These are phyloP conservation scores for Backusella psychrophila DNA, from an alignment of 192 early-diverging fungal species.

Conservation along the genomic window DNA sequence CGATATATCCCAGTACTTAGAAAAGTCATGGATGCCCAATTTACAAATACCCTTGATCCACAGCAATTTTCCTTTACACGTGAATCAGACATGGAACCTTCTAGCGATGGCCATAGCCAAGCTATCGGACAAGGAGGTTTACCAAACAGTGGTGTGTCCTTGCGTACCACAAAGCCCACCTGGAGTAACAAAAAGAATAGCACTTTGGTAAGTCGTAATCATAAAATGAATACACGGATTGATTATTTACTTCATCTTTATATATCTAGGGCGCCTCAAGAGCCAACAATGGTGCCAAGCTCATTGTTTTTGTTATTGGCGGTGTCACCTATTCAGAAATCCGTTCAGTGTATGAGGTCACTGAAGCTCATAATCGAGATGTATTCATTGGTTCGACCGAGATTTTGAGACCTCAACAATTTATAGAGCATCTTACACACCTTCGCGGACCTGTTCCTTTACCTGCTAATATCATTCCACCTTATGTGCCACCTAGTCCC, in stretches of 20 bases:
- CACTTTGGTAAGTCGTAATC: not conserved
- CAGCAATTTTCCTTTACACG: constrained; percentile 65
- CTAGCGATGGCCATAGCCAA: constrained; percentile 17
- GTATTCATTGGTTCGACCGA: constrained; percentile 44
- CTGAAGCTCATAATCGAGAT: constrained; percentile 60
- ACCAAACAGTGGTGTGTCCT: constrained; percentile 35
- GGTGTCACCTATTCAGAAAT: constrained; percentile 81
- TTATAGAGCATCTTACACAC: constrained; percentile 24
- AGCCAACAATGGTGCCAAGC: constrained; percentile 41
- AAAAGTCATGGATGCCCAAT: constrained; percentile 49
- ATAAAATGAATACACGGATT: not conserved
- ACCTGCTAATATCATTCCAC: constrained; percentile 17
- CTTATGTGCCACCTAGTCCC: constrained; percentile 28
- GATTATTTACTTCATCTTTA: not conserved
- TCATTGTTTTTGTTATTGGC: constrained; percentile 85
- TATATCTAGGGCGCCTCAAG: not conserved
- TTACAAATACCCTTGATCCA: constrained; percentile 49
- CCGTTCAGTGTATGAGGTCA: constrained; percentile 64
- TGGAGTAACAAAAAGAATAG: constrained; percentile 19
- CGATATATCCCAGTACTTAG: constrained; percentile 77
- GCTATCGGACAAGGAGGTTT: constrained; percentile 18
- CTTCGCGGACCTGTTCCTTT: constrained; percentile 20
- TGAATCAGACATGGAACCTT: constrained; percentile 39
- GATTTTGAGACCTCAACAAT: constrained; percentile 25
- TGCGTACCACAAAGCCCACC: constrained; percentile 35